Evolutionary conservation across 2,329 filamentous ascomycete species (phyloP).

Genomic region (Pezicula rhizophila): DNA sequence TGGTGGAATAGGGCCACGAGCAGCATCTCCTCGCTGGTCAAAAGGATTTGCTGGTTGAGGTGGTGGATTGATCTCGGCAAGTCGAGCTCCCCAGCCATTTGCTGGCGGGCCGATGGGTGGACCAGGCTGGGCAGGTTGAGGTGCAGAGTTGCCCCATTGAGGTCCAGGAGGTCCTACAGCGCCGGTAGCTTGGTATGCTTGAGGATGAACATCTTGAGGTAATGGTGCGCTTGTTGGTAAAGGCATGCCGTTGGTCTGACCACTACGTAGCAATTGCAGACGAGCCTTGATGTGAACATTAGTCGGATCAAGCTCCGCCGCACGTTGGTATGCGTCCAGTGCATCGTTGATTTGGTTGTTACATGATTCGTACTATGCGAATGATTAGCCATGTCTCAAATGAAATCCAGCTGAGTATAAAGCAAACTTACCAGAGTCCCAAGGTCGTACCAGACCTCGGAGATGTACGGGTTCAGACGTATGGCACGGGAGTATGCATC

Average conservation of each 20-base stretch:
- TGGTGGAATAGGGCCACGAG: slow-evolving; percentile 61
- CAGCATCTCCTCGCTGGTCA: slow-evolving; percentile 64
- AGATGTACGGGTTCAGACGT: slow-evolving; percentile 94
- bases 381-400: slow-evolving; percentile 18
- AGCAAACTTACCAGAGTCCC: slow-evolving; percentile 75
- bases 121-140: slow-evolving; percentile 53
- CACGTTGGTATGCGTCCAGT: slow-evolving; percentile 89
- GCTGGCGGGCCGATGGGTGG: slow-evolving; percentile 25
- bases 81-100: slow-evolving; percentile 54
- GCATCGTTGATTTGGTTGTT: slow-evolving; percentile 98
- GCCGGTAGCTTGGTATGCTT: slow-evolving; percentile 80
- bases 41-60: slow-evolving; percentile 77
- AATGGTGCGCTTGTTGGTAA: slow-evolving; percentile 74
- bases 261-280: slow-evolving; percentile 79
- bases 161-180: slow-evolving; percentile 80
- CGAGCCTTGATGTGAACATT: slow-evolving; percentile 97
- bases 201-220: slow-evolving; percentile 92
- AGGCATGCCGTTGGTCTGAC: slow-evolving; percentile 64
- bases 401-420: slow-evolving; percentile 11
- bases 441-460: slow-evolving; percentile 97
- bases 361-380: slow-evolving; percentile 81
- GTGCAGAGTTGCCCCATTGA: slow-evolving; percentile 78
- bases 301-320: slow-evolving; percentile 84
- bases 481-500: slow-evolving; percentile 97
- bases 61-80: slow-evolving; percentile 73